Evolutionary conservation across 805 yeast species (phyloP).

Genomic region (Candida fluviatilis): DNA sequence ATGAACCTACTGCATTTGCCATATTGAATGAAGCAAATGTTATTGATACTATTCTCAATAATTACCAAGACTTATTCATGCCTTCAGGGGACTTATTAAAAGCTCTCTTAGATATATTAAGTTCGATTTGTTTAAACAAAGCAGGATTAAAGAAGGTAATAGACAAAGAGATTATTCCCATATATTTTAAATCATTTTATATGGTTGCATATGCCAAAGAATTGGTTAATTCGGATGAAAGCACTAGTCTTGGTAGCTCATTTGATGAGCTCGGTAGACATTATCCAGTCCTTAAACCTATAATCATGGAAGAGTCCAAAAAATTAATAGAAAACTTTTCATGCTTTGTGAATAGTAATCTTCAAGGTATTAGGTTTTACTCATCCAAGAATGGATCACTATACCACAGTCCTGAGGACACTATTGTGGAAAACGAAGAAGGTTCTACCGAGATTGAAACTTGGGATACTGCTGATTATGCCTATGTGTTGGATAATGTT

Average conservation of each 20-base stretch:
- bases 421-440: conserved; percentile 32
- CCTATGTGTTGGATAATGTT: conserved; percentile 47
- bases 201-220: conserved; percentile 48
- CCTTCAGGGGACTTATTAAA: conserved; percentile 56
- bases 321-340: conserved; percentile 46
- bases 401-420: conserved; percentile 40
- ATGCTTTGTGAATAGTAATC: conserved; percentile 20
- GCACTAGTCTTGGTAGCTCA: conserved; percentile 56
- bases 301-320: conserved; percentile 47
- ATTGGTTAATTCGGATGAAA: conserved; percentile 45
- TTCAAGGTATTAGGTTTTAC: conserved; percentile 43
- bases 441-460: conserved; percentile 35
- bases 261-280: conserved; percentile 83
- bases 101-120: conserved; percentile 69
- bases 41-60: conserved; percentile 58
- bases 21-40: conserved; percentile 76
- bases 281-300: conserved; percentile 66
- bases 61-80: conserved; percentile 52
- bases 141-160: conserved; percentile 64
- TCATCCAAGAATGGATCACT: conserved; percentile 36
- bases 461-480: conserved; percentile 51
- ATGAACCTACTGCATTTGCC: conserved; percentile 85
- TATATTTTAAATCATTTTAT: conserved; percentile 49
- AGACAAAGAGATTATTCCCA: conserved; percentile 30
- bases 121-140: conserved; percentile 76